Conservation (phyloP, 768 basidiomycete species). For the Dacryopinax spathularia region DNA sequence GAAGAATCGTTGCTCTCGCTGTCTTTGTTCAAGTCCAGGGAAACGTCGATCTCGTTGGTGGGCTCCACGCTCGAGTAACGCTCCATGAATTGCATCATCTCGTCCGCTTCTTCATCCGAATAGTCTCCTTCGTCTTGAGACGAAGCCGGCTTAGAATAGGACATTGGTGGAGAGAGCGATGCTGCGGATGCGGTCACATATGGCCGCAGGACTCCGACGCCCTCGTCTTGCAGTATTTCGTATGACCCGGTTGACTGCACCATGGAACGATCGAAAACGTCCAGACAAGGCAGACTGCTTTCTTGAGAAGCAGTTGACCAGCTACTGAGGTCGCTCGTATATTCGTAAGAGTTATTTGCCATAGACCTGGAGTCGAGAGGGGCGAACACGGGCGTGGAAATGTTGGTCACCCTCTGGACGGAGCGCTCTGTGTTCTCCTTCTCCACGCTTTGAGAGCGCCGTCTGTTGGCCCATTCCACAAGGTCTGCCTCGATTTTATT, state of each 20-base stretch:
- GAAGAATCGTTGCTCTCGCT: neutral
- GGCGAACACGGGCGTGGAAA: neutral
- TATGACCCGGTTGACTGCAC: neutral
- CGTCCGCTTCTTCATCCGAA: neutral
- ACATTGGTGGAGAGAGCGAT: neutral
- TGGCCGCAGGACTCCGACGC: no score
- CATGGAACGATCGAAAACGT: neutral
- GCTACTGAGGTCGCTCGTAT: neutral
- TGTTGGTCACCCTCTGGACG: neutral
- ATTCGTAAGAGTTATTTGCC: neutral
- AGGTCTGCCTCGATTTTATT: neutral
- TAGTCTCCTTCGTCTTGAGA: neutral
- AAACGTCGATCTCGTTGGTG: no score
- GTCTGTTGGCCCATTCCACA: neutral
- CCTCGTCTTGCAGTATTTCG: neutral
- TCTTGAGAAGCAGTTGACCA: neutral
- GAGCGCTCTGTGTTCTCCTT: neutral
- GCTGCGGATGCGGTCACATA: no score
- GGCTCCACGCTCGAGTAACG: neutral
- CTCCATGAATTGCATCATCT: conserved; percentile 1
- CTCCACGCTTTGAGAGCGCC: neutral
- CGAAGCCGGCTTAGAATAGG: neutral
- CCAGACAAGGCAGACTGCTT: neutral
- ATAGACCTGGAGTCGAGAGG: neutral
- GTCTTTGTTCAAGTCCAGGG: neutral